phyloP scores from a whole-genome alignment of 83 land plant genomes.

The Picea mariana region DNA sequence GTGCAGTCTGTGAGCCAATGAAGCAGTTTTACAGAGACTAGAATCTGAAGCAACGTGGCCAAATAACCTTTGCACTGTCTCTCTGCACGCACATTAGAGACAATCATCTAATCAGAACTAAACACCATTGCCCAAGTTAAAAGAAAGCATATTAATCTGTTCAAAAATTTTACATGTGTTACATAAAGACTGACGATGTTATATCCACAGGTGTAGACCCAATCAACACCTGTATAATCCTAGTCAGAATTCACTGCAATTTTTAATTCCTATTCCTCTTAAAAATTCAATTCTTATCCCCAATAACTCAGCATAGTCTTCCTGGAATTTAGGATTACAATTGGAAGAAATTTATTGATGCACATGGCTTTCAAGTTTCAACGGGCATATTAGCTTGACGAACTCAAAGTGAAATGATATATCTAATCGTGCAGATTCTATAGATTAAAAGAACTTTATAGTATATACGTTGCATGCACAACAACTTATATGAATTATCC shows the following conservation, averaged over 20 bases:
- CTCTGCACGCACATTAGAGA: constrained; percentile 28
- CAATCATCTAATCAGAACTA: neutral
- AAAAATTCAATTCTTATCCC: neutral
- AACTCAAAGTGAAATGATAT: neutral
- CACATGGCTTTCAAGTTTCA: neutral
- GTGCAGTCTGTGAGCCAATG: constrained; percentile 38
- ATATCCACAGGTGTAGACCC: neutral
- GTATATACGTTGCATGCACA: too few relatives aligned
- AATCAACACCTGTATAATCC: neutral
- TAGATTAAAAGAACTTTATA: too few relatives aligned
- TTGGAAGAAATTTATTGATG: neutral
- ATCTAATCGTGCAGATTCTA: neutral
- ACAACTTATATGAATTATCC: too few relatives aligned
- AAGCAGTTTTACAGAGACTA: constrained; percentile 37
- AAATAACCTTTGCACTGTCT: constrained; percentile 34
- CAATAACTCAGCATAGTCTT: neutral
- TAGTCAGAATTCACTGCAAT: too few relatives aligned
- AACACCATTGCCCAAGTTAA: neutral
- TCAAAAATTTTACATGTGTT: neutral
- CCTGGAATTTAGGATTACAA: neutral
- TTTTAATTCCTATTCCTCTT: too few relatives aligned
- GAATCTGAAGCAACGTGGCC: constrained; percentile 42
- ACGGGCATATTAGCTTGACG: neutral
- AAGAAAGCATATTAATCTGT: neutral
- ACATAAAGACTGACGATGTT: neutral